A percentile compares a stretch with the other conserved stretches of the same genome.
These are phyloP conservation scores for Acorus calamus DNA, from an alignment of 106 monocot genomes.

Conservation along the genomic window DNA sequence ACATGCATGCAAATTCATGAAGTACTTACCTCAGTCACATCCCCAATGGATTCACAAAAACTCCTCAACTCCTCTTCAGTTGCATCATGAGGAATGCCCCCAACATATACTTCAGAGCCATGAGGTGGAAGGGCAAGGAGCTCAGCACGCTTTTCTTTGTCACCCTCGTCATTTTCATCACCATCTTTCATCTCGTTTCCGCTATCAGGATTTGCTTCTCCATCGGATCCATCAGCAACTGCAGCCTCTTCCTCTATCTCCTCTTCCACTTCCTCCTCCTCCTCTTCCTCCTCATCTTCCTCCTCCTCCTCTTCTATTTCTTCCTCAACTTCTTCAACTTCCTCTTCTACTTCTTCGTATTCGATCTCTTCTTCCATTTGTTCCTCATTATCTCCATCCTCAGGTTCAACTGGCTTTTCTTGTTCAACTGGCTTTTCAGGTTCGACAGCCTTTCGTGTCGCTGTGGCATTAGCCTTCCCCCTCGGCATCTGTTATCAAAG, in stretches of 20 bases:
- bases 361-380: constrained; percentile 36
- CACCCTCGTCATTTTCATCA: constrained; percentile 22
- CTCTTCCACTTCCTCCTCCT: constrained; percentile 22
- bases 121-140: constrained; percentile 78
- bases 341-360: constrained; percentile 15
- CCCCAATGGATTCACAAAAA: constrained; percentile 59
- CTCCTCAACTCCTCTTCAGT: constrained; percentile 47
- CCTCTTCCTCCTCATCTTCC: constrained; percentile 23
- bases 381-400: constrained; percentile 48
- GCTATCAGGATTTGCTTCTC: neutral
- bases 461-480: constrained; percentile 31
- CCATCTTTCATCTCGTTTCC: constrained; percentile 12
- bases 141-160: constrained; percentile 37
- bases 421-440: no score
- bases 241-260: constrained; percentile 10
- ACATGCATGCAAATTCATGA: no score
- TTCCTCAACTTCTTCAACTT: constrained; percentile 28
- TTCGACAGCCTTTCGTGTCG: neutral
- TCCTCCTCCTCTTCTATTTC: constrained; percentile 22
- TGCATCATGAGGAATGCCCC: constrained; percentile 42
- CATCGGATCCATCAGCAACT: constrained; percentile 8
- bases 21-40: constrained; percentile 50
- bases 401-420: constrained; percentile 21
- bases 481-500: constrained; percentile 60
- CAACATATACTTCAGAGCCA: constrained; percentile 77